Percentiles rank a stretch among this genome's conserved stretches.
Evolutionary conservation across 371 early-diverging fungal genomes (phyloP).

Genomic region (Haplosporangium sp.): DNA sequence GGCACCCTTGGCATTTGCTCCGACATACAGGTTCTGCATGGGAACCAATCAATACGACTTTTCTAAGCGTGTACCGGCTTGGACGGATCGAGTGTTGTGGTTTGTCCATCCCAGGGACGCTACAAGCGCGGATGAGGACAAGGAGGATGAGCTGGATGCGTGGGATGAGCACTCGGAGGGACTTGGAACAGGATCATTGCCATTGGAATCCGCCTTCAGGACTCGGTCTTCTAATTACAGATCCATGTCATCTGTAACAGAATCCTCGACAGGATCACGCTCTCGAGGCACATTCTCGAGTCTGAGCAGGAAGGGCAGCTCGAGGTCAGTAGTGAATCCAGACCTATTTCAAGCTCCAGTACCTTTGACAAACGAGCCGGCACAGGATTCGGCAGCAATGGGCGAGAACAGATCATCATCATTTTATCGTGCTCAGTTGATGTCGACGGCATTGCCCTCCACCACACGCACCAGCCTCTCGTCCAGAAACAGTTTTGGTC

Average conservation of each 20-base stretch:
- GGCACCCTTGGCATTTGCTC: slow-evolving; percentile 64
- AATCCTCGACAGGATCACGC: slow-evolving; percentile 12
- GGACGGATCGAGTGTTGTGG: slow-evolving; percentile 79
- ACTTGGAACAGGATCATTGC: slow-evolving; percentile 29
- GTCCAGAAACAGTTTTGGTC: slow-evolving; percentile 19
- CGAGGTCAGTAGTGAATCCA: slow-evolving; percentile 22
- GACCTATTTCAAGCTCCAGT: slow-evolving; percentile 28
- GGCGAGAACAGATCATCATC: not conserved
- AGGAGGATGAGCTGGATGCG: slow-evolving; percentile 42
- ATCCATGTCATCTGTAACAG: not conserved
- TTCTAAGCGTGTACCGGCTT: slow-evolving; percentile 68
- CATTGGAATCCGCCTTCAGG: slow-evolving; percentile 18
- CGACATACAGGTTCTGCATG: slow-evolving; percentile 75
- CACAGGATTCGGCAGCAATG: slow-evolving; percentile 1
- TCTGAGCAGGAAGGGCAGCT: slow-evolving; percentile 32
- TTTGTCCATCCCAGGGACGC: slow-evolving; percentile 39
- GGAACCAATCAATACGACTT: slow-evolving; percentile 58
- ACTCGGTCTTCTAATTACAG: slow-evolving; percentile 1
- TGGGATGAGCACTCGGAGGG: slow-evolving; percentile 46
- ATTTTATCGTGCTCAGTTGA: slow-evolving; percentile 3
- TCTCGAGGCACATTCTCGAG: slow-evolving; percentile 45
- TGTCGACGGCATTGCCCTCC: slow-evolving; percentile 16
- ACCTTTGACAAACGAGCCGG: slow-evolving; percentile 8
- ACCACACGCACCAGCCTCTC: slow-evolving; percentile 19
- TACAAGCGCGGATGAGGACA: slow-evolving; percentile 19